Conservation (phyloP, 306 rosid genomes). For the Crotalaria pallida region DNA sequence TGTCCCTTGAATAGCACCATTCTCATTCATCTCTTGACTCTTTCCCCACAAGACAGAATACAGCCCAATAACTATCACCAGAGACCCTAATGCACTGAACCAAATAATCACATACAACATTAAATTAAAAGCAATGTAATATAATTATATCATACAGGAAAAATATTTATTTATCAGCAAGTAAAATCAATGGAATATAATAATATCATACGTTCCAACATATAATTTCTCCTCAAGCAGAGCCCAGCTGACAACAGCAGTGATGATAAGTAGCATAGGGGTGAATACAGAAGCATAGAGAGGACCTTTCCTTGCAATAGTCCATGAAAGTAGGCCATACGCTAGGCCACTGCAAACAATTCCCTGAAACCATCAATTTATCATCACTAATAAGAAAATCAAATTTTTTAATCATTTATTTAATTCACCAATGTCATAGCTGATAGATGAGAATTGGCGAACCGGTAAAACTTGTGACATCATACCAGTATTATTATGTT, state of each 20-base stretch:
- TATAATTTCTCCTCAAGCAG: constrained; percentile 51
- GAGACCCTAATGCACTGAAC: constrained; percentile 31
- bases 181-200: background rate
- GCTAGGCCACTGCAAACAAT: constrained; percentile 46
- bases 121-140: background rate
- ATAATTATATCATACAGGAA: background rate
- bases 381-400: background rate
- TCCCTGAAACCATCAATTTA: constrained; percentile 40
- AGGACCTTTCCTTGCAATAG: constrained; percentile 68
- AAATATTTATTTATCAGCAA: background rate
- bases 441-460: background rate
- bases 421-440: background rate
- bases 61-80: constrained; percentile 51
- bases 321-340: constrained; percentile 53
- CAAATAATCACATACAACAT: constrained; percentile 6
- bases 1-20: background rate
- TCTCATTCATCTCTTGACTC: constrained; percentile 36
- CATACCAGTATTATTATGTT: too few relatives aligned
- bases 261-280: constrained; percentile 57
- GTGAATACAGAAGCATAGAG: constrained; percentile 68
- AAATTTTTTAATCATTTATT: background rate
- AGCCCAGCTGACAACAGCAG: constrained; percentile 63
- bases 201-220: constrained; percentile 58
- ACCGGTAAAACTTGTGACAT: background rate
- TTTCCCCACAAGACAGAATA: constrained; percentile 74